Percentiles rank a stretch among this genome's conserved stretches.
phyloP scores from a whole-genome alignment of 2,329 filamentous ascomycete species.

The Elsinoe arachidis region DNA sequence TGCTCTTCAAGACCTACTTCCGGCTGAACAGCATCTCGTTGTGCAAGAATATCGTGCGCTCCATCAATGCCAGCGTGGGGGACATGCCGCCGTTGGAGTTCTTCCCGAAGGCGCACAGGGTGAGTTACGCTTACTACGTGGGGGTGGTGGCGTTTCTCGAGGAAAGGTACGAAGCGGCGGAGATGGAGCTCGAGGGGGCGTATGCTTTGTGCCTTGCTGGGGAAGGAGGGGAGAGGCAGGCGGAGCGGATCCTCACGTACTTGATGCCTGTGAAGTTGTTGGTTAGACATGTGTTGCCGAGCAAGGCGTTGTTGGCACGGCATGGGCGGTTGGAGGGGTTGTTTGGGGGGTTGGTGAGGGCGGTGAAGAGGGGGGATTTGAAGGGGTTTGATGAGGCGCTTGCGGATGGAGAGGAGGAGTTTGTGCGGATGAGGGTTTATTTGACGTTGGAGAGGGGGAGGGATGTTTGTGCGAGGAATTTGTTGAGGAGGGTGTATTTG shows the following conservation, averaged over 20 bases:
- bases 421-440: constrained; percentile 88
- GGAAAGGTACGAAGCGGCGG: constrained; percentile 80
- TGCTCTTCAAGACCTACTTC: constrained; percentile 98
- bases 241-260: constrained; percentile 86
- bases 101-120: constrained; percentile 83
- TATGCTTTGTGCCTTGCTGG: constrained; percentile 60
- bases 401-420: constrained; percentile 75
- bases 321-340: constrained; percentile 69
- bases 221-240: constrained; percentile 1
- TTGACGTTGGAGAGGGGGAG: constrained; percentile 85
- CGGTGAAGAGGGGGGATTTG: constrained; percentile 76
- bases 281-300: constrained; percentile 77
- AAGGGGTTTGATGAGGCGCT: constrained; percentile 76
- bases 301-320: constrained; percentile 57
- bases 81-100: constrained; percentile 73
- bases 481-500: constrained; percentile 85
- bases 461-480: constrained; percentile 83
- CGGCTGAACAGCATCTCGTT: constrained; percentile 77
- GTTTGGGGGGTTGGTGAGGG: constrained; percentile 67
- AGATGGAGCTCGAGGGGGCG: constrained; percentile 69
- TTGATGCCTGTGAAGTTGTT: constrained; percentile 88
- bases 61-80: constrained; percentile 61
- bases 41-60: constrained; percentile 81
- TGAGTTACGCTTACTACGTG: constrained; percentile 94
- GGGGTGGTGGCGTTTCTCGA: constrained; percentile 91